Conservation (phyloP, 805 yeast genomes). For the Blastobotrys muscicola region DNA sequence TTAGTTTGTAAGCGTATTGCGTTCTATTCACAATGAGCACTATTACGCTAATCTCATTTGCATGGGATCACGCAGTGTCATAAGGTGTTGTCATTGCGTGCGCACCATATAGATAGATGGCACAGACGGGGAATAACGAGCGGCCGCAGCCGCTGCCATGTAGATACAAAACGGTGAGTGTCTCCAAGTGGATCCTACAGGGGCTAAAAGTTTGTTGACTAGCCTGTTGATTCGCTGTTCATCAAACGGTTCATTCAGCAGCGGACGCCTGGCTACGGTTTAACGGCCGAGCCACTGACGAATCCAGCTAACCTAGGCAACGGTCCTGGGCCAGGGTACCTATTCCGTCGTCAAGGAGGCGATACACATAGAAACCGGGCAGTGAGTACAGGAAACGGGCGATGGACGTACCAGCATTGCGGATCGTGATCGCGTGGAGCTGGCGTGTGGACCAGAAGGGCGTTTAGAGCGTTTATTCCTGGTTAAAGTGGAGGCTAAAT, state of each 20-base stretch:
- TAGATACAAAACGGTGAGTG: conserved; percentile 16
- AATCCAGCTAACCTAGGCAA: not conserved
- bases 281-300: too few species aligned
- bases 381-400: conserved; percentile 14
- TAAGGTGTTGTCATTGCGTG: not conserved
- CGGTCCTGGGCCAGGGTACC: conserved; percentile 34
- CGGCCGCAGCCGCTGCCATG: conserved; percentile 21
- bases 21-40: not conserved
- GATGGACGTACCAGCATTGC: not conserved
- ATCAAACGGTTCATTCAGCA: too few species aligned
- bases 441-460: not conserved
- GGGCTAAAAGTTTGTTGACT: too few species aligned
- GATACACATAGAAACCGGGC: conserved; percentile 31
- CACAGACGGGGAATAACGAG: not conserved
- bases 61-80: not conserved
- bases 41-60: not conserved
- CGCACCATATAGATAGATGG: not conserved
- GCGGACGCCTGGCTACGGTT: too few species aligned
- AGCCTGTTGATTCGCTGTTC: too few species aligned
- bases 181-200: not conserved
- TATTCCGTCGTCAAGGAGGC: conserved; percentile 36
- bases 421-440: conserved; percentile 16
- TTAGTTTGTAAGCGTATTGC: too few species aligned
- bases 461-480: too few species aligned
- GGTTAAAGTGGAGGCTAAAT: too few species aligned